Percentiles rank a stretch among this genome's conserved stretches.
Conservation (phyloP, 1,284 basidiomycete genomes). For the Puccinia sorghi region DNA sequence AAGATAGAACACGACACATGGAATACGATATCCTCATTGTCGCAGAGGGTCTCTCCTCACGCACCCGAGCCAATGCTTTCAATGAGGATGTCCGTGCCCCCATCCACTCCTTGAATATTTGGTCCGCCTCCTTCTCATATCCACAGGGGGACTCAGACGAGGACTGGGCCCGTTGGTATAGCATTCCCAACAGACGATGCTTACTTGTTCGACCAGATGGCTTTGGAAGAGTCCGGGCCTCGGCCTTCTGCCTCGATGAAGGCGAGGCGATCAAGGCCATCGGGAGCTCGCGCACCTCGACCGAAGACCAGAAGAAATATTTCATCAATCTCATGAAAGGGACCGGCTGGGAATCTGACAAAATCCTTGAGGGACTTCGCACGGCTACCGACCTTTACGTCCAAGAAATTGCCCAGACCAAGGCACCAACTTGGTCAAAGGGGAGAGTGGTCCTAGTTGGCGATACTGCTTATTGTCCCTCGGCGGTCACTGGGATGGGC, state of each 20-base stretch:
- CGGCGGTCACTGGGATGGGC: conserved; percentile 54
- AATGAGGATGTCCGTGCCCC: conserved; percentile 35
- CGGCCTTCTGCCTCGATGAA: neutral
- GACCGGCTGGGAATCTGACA: conserved; percentile 50
- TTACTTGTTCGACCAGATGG: conserved; percentile 52
- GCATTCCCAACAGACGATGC: neutral
- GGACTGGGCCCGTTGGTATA: conserved; percentile 20
- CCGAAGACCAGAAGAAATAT: conserved; percentile 51
- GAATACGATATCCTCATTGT: conserved; percentile 53
- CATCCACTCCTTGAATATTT: conserved; percentile 12
- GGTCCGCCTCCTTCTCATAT: conserved; percentile 24
- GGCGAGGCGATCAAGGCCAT: neutral
- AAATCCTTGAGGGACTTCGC: conserved; percentile 51
- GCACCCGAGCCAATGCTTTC: conserved; percentile 52
- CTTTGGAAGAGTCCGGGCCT: conserved; percentile 51
- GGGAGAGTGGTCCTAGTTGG: conserved; percentile 53
- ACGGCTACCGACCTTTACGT: conserved; percentile 53
- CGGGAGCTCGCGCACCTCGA: neutral
- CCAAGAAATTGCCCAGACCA: conserved; percentile 52
- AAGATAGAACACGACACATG: conserved; percentile 43
- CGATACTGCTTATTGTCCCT: conserved; percentile 53
- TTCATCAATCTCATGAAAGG: conserved; percentile 49
- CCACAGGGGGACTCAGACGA: conserved; percentile 9
- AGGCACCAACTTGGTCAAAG: conserved; percentile 51
- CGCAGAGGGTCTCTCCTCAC: conserved; percentile 54